These are phyloP conservation scores for Fusarium abutilonis DNA, from an alignment of 2,329 filamentous ascomycete species.

Conservation along the genomic window DNA sequence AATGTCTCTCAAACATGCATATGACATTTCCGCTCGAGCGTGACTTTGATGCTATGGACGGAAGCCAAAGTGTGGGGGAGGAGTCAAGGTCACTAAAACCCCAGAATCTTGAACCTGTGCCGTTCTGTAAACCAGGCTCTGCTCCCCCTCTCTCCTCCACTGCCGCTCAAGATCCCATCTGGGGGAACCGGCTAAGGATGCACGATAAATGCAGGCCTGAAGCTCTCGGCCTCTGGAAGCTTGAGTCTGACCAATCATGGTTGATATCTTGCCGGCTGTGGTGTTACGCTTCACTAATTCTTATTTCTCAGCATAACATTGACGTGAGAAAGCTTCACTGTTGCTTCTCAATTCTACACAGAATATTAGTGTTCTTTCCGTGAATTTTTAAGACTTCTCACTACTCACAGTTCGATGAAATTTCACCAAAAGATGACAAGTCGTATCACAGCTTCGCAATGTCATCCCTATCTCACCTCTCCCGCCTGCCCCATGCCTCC, in stretches of 20 bases:
- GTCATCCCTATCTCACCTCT: conserved; percentile 3
- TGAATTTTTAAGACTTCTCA: neutral
- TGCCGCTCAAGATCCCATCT: conserved; percentile 25
- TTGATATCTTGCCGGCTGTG: neutral
- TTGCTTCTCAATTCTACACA: neutral
- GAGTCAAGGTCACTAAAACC: conserved; percentile 10
- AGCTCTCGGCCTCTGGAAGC: conserved; percentile 24
- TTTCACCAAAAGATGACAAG: neutral
- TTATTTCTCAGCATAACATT: conserved; percentile 33
- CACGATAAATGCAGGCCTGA: conserved; percentile 33
- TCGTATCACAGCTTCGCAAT: neutral
- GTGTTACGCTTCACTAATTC: conserved; percentile 39
- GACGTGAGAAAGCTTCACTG: neutral
- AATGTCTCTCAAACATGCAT: conserved; percentile 7
- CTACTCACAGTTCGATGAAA: neutral
- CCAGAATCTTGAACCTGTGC: conserved; percentile 20
- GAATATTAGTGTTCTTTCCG: neutral
- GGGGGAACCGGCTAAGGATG: conserved; percentile 28
- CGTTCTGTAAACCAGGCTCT: conserved; percentile 15
- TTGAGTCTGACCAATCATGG: conserved; percentile 18
- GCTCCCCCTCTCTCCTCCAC: conserved; percentile 4
- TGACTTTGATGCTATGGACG: neutral
- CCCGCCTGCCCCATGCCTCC: neutral
- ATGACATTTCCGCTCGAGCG: conserved; percentile 17
- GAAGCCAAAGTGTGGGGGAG: conserved; percentile 33